Conservation (phyloP, 345 rosid genomes). For the Hirschfeldia incana region DNA sequence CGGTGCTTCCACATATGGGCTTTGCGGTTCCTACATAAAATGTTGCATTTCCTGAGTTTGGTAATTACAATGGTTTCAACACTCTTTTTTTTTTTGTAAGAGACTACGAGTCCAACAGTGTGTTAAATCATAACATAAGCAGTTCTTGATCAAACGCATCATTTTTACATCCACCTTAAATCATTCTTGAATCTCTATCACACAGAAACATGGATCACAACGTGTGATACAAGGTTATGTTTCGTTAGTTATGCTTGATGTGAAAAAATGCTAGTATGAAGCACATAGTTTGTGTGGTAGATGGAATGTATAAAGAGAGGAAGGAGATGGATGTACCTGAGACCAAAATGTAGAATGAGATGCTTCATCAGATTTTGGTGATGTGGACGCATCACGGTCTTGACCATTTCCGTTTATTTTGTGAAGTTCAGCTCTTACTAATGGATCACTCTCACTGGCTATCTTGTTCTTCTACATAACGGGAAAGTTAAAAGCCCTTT, state of each 20-base stretch:
- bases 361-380: constrained; percentile 56
- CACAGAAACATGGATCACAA: background rate
- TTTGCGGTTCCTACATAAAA: constrained; percentile 41
- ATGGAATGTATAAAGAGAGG: constrained; percentile 15
- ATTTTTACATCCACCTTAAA: background rate
- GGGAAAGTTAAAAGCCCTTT: background rate
- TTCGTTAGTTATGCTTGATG: background rate
- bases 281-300: background rate
- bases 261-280: constrained; percentile 16
- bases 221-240: background rate
- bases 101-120: background rate
- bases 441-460: constrained; percentile 60
- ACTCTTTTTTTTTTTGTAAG: background rate
- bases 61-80: background rate
- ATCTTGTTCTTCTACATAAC: constrained; percentile 64
- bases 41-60: background rate
- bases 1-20: constrained; percentile 85
- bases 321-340: constrained; percentile 52
- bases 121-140: background rate
- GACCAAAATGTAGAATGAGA: constrained; percentile 44
- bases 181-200: background rate
- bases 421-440: constrained; percentile 41
- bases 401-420: constrained; percentile 63
- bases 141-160: background rate
- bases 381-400: constrained; percentile 49